A percentile compares a stretch with the other conserved stretches of the same genome.
phyloP scores from a whole-genome alignment of 495 filamentous ascomycete genomes.

The Immersiella caudata region DNA sequence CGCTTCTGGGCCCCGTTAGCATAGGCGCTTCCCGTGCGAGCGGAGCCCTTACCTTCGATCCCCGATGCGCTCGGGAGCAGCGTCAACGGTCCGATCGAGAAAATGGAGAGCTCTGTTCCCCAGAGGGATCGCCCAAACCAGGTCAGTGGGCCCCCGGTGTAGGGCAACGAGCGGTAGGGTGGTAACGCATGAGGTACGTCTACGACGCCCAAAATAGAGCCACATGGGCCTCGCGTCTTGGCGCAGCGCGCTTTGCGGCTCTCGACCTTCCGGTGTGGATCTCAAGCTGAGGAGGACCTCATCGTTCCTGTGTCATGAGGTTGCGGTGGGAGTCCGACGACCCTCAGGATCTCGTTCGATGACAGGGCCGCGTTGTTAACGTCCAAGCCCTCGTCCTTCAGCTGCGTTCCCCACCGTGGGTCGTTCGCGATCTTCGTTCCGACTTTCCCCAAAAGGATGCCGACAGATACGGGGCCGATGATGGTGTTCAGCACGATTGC shows the following conservation, averaged over 20 bases:
- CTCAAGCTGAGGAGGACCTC: neutral
- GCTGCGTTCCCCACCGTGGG: slow-evolving; percentile 30
- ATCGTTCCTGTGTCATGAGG: neutral
- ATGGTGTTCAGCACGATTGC: slow-evolving; percentile 76
- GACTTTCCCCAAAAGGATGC: slow-evolving; percentile 56
- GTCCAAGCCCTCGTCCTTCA: neutral
- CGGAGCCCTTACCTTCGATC: neutral
- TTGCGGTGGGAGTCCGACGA: neutral
- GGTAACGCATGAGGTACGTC: neutral
- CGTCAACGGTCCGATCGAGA: neutral
- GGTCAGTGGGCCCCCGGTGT: neutral
- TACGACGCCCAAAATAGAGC: slow-evolving; percentile 2
- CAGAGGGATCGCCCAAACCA: neutral
- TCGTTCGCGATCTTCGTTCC: slow-evolving; percentile 28
- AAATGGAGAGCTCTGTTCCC: neutral
- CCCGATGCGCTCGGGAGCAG: neutral
- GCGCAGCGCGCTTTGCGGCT: neutral
- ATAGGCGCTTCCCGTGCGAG: neutral
- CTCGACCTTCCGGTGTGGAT: neutral
- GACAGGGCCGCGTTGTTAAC: neutral
- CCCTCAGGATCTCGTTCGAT: neutral
- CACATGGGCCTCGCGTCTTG: neutral
- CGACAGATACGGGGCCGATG: slow-evolving; percentile 70
- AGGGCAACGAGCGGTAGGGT: neutral
- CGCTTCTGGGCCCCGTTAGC: neutral